Base-by-base conservation (phyloP, 768 basidiomycete species). In the Suillus tomentosus region DNA sequence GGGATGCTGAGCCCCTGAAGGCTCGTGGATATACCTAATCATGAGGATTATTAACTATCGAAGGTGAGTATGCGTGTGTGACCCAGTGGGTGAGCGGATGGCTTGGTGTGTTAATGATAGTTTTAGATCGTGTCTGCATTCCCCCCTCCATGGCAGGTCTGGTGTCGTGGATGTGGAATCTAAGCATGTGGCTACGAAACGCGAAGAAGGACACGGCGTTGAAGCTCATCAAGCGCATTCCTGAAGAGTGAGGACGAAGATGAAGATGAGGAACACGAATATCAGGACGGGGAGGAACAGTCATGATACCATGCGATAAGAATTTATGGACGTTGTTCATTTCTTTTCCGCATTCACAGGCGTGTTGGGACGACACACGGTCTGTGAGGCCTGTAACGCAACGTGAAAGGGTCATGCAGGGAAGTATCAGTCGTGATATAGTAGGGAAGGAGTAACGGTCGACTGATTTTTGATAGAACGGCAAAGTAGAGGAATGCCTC, bases 301-400 rank as follows among this genome's bases (percentile, higher is more conserved):
- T 85, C 2, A 91, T 90, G 37, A 81, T 79, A 6, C 95, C 92
- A 70, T 92, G 94, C 47, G 90, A 86, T 34, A 98, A 81, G 61
- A 91, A 96, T 71, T 97, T 99, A 82, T 98, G 95, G 2, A 96
- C 94, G 69, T 99, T 98, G 81, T 98, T 99, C 50, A 87, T 82
- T 11, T 95, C 95, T 74, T 90, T 92, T 19, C 91, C 92, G n/a
- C 95, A 94, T 15, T 94, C 95, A 11, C 88, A 85, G 3, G 91
- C 89, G 69, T 96, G 94, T 71, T 96, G 94, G 68, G 95, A 96
- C 92, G 50, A 95, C 87, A 22, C 81, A 82, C 68, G 96, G 81
- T 47, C 95, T 86, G 51, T 96, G 87, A 14, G 95, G 92, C 2
- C 96, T 96, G 27, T 95, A 86, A 71, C 92, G 94, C 5, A 99